These are phyloP conservation scores for Leishmania martiniquensis DNA, from an alignment of 208 protist species.

Conservation along the genomic window DNA sequence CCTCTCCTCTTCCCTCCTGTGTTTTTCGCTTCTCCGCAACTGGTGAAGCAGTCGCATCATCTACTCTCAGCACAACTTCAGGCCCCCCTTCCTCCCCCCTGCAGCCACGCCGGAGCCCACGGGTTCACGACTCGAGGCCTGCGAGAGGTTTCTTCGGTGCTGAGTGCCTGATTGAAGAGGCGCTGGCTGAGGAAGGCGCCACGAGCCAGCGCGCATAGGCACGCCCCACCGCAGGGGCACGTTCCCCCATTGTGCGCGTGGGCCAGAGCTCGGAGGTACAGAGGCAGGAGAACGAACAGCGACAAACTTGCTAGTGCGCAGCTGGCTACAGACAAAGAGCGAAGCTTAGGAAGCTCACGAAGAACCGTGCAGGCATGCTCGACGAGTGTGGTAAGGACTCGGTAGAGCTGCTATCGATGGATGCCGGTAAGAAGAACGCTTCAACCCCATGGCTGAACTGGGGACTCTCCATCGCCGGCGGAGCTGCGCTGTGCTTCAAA, in stretches of 20 bases:
- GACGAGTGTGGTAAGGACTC: conserved; percentile 80
- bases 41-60: background rate
- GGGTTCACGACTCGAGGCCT: background rate
- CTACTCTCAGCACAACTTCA: conserved; percentile 2
- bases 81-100: background rate
- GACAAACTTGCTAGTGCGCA: background rate
- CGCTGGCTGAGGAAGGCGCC: background rate
- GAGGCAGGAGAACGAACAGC: background rate
- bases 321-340: background rate
- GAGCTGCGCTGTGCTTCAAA: conserved; percentile 63
- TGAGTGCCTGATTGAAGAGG: background rate
- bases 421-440: conserved; percentile 20
- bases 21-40: background rate
- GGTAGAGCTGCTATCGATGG: conserved; percentile 16
- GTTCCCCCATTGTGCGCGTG: background rate
- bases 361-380: conserved; percentile 7
- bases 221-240: background rate
- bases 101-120: background rate
- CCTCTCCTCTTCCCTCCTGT: background rate
- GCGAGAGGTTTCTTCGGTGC: background rate
- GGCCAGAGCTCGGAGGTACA: background rate
- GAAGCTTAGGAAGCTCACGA: background rate
- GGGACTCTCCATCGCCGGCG: conserved; percentile 43
- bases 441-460: conserved; percentile 30
- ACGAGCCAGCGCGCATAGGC: background rate